A percentile compares a stretch with the other conserved stretches of the same genome.
These are phyloP conservation scores for Kwoniella dendrophila DNA, from an alignment of 768 basidiomycete genomes.

Conservation along the genomic window DNA sequence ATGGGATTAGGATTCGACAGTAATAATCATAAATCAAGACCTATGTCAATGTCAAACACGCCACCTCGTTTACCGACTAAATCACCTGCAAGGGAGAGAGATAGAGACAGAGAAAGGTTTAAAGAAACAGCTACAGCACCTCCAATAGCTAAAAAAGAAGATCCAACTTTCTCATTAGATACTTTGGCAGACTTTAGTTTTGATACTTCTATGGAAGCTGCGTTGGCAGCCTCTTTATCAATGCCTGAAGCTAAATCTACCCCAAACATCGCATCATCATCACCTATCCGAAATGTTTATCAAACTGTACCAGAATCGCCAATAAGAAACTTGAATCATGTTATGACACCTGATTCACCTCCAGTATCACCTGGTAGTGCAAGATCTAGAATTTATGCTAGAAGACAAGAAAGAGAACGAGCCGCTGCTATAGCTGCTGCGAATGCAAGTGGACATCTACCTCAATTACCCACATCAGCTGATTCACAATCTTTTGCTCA, in stretches of 20 bases:
- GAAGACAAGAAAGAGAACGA: conserved; percentile 31
- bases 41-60: neutral
- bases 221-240: conserved; percentile 41
- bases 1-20: conserved; percentile 51
- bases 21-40: neutral
- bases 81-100: conserved; percentile 3
- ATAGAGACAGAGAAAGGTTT: no score
- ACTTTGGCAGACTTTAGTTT: conserved; percentile 43
- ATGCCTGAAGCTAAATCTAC: conserved; percentile 22
- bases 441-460: neutral
- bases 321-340: neutral
- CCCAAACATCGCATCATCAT: neutral
- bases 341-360: neutral
- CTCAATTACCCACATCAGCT: conserved; percentile 33
- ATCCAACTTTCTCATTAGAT: conserved; percentile 21
- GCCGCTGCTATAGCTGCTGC: conserved; percentile 15
- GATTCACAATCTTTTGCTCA: conserved; percentile 28
- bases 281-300: neutral
- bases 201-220: conserved; percentile 41
- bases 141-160: conserved; percentile 1
- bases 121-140: conserved; percentile 59
- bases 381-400: conserved; percentile 37
- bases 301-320: conserved; percentile 12
- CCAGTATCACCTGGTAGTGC: conserved; percentile 38
- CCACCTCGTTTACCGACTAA: conserved; percentile 8